A percentile compares a stretch with the other conserved stretches of the same genome.
phyloP scores from a whole-genome alignment of 2,329 filamentous ascomycete species.

The Myriosclerotinia scirpicola region DNA sequence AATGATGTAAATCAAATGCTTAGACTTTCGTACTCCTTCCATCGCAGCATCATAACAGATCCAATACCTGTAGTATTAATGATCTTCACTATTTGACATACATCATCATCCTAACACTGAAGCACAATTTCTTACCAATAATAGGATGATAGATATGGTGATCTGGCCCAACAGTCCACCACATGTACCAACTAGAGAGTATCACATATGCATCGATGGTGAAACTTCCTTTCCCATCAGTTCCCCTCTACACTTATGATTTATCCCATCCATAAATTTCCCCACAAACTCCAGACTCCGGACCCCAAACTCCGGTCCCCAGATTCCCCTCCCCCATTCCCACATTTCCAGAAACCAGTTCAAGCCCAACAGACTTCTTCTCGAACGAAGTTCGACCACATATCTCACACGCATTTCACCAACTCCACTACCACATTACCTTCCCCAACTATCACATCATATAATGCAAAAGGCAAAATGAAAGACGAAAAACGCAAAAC shows the following conservation, averaged over 20 bases:
- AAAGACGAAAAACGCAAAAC: not conserved
- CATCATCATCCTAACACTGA: not conserved
- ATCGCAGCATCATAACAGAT: no score
- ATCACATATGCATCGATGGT: not conserved
- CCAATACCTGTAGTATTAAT: no score
- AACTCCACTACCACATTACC: no score
- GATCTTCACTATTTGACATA: no score
- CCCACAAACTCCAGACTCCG: not conserved
- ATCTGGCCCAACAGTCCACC: not conserved
- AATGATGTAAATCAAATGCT: no score
- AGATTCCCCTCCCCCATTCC: not conserved
- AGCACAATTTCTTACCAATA: not conserved
- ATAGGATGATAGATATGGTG: not conserved
- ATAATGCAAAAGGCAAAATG: no score
- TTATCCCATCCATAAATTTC: not conserved
- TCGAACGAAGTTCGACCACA: not conserved
- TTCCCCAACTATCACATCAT: no score
- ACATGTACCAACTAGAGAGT: no score
- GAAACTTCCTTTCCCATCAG: not conserved
- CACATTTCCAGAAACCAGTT: not conserved
- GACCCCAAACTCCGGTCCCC: no score
- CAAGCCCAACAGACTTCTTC: not conserved
- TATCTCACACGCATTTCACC: not conserved
- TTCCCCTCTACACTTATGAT: not conserved
- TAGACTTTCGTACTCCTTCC: no score